These are phyloP conservation scores for Sporobolus alterniflorus DNA, from an alignment of 202 grass and related monocot species.

Conservation along the genomic window DNA sequence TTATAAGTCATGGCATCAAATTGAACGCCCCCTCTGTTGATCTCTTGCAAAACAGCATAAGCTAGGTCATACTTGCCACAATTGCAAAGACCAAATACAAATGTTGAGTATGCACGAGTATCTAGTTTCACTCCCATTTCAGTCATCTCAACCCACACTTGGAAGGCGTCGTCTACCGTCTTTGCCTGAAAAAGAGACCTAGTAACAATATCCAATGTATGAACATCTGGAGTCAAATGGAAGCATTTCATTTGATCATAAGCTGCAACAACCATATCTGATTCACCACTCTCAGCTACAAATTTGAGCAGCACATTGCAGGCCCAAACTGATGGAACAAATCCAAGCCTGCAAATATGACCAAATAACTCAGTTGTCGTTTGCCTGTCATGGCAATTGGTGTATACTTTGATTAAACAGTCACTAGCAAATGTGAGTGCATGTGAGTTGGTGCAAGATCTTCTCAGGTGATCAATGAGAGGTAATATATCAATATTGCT, in stretches of 20 bases:
- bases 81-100: conserved; percentile 59
- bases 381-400: conserved; percentile 21
- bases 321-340: conserved; percentile 46
- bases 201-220: conserved; percentile 52
- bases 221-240: conserved; percentile 39
- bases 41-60: conserved; percentile 56
- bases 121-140: conserved; percentile 65
- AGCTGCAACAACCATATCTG: conserved; percentile 38
- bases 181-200: conserved; percentile 58
- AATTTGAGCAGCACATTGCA: conserved; percentile 61
- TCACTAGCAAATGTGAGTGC: conserved; percentile 37
- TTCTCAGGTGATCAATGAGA: conserved; percentile 49
- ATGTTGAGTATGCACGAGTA: conserved; percentile 36
- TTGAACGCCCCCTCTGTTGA: conserved; percentile 36
- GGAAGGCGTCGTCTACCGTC: conserved; percentile 49
- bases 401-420: conserved; percentile 61
- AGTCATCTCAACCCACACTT: conserved; percentile 53
- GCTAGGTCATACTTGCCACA: conserved; percentile 55
- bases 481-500: conserved; percentile 28
- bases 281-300: conserved; percentile 34
- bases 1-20: conserved; percentile 70
- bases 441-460: neutral
- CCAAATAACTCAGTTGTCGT: conserved; percentile 43
- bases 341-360: conserved; percentile 54
- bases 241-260: conserved; percentile 59